Percentiles rank a stretch among this genome's conserved stretches.
Evolutionary conservation across 176 grass and related monocot species (phyloP).

Genomic region (Echinochloa phyllopogon): DNA sequence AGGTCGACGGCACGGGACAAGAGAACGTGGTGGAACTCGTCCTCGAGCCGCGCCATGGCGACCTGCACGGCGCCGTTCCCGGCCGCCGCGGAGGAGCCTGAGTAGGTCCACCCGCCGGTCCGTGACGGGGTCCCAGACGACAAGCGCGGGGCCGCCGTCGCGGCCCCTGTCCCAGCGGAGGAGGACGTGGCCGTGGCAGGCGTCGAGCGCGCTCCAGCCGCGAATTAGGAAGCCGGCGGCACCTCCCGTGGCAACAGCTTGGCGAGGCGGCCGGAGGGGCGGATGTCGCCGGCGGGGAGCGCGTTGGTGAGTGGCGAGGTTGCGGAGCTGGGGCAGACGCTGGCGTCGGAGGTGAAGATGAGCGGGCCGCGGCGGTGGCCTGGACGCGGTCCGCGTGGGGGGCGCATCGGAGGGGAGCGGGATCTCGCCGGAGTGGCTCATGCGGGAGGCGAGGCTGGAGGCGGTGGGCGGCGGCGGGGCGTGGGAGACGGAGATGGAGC

Average conservation of each 20-base stretch:
- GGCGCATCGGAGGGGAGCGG: slow-evolving; percentile 44
- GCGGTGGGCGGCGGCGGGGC: slow-evolving; percentile 4
- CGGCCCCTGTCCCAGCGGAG: too few species aligned
- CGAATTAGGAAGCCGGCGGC: slow-evolving; percentile 28
- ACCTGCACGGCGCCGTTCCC: slow-evolving; percentile 44
- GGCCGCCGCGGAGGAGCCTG: slow-evolving; percentile 25
- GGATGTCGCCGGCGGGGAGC: slow-evolving; percentile 84
- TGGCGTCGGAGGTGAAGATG: slow-evolving; percentile 63
- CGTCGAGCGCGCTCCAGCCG: too few species aligned
- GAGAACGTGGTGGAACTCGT: slow-evolving; percentile 80
- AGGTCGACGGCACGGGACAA: slow-evolving; percentile 58
- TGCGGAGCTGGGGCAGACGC: slow-evolving; percentile 60
- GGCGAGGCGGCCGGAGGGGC: slow-evolving; percentile 73
- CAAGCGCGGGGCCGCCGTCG: too few species aligned
- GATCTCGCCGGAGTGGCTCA: slow-evolving; percentile 89
- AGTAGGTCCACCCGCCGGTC: too few species aligned
- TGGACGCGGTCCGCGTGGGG: slow-evolving; percentile 7
- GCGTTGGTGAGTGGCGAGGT: slow-evolving; percentile 75
- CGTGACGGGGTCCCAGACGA: too few species aligned
- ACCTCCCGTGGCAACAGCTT: slow-evolving; percentile 64
- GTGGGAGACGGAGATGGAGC: slow-evolving; percentile 39
- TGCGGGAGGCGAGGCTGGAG: slow-evolving; percentile 57
- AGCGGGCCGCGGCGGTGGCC: slow-evolving; percentile 79
- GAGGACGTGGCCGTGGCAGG: too few species aligned
- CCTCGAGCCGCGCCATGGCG: slow-evolving; percentile 80